Evolutionary conservation across 2,329 filamentous ascomycete species (phyloP).

Genomic region (Fusarium caatingaense): DNA sequence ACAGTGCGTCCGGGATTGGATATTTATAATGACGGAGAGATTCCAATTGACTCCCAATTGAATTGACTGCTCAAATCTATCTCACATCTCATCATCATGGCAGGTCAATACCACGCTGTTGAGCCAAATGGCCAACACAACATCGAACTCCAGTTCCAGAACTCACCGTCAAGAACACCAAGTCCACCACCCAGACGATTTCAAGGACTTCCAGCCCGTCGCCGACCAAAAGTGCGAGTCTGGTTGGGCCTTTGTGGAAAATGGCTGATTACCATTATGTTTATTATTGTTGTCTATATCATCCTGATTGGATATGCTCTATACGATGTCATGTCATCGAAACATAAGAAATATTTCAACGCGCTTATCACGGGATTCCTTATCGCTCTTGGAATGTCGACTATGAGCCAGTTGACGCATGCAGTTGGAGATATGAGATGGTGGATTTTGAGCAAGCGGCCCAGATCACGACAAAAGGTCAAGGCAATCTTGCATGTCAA

Average conservation of each 20-base stretch:
- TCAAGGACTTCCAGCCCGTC: constrained; percentile 2
- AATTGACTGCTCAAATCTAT: accelerated
- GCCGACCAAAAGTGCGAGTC: constrained; percentile 2
- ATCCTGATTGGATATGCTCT: constrained; percentile 17
- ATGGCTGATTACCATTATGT: constrained; percentile 19
- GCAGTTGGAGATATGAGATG: constrained; percentile 57
- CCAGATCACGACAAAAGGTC: constrained; percentile 50
- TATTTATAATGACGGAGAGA: not conserved
- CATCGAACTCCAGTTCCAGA: not conserved
- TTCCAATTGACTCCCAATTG: too few species aligned
- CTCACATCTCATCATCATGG: not conserved
- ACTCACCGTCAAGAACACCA: not conserved
- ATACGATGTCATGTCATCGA: constrained; percentile 19
- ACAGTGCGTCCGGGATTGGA: not conserved
- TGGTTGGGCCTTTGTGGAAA: constrained; percentile 11
- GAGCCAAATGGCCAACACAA: not conserved
- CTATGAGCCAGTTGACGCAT: constrained; percentile 56
- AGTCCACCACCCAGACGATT: not conserved
- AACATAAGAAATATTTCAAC: constrained; percentile 56
- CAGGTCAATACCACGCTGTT: not conserved
- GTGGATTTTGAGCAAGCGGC: constrained; percentile 55
- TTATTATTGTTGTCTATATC: constrained; percentile 4
- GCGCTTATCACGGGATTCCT: constrained; percentile 56
- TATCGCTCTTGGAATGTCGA: constrained; percentile 56
- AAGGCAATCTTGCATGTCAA: constrained; percentile 26